Base-by-base conservation (phyloP, 2,329 filamentous ascomycete species). In the Tricladium varicosporioides region DNA sequence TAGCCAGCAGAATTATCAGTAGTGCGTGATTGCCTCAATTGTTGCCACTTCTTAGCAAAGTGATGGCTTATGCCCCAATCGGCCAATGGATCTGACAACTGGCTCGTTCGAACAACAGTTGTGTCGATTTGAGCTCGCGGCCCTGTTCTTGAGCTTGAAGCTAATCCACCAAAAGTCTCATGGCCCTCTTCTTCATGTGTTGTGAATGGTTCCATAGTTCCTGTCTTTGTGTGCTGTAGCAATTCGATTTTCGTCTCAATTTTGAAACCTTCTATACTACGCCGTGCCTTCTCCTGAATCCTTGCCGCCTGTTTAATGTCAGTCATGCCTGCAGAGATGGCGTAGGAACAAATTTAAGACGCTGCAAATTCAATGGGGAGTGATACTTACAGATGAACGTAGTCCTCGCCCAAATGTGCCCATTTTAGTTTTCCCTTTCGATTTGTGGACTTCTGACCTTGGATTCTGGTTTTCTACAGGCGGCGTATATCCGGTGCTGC, bases 211-310 rank as follows among this genome's bases (percentile, higher is more conserved):
- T 55, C 7, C 33, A 54, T 19, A 14, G 15, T 33, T 22, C 46
- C 19, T 5, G 53, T 55, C 22, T 50, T 55, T 16, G 36, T 33
- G 1, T 33, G 48, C 11, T 55, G 53, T 18, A 55, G 27, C n/a
- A 55, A 43, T 16, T 55, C 53, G 19, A 55, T 46, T 5, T 19
- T 55, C 11, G n/a, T n/a, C 33, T 50, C 46, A 45, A 55, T 55
- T 49, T 55, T 46, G 5, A 31, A 19, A 16, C 27, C n/a, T 19
- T 45, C 53, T 27, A 49, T 33, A 42, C 53, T 55, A 43, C 53
- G 32, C 11, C 53, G 46, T 13, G 47, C 53, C 33, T 49, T 50
- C 13, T 55, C 47, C 10, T 36, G n/a, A 13, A 50, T 19, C 11
- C 18, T 55, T 36, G 48, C 32, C 8, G 22, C 47, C 53, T 55